Evolutionary conservation across 352 stramenopile genomes (phyloP).

Genomic region (Aphanomyces cochlioides): DNA sequence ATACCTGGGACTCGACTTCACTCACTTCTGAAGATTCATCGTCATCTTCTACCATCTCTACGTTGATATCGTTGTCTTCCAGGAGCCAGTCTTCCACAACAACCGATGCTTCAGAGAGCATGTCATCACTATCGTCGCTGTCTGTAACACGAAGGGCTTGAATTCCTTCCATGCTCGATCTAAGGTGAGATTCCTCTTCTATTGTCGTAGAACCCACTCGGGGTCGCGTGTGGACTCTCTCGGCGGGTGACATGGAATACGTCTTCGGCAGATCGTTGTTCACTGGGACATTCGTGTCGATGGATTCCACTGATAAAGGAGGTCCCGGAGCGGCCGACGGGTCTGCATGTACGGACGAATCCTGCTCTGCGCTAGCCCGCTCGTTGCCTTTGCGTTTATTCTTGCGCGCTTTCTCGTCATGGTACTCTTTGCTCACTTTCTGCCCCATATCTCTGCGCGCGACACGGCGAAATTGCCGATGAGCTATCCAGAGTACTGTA

Average conservation of each 20-base stretch:
- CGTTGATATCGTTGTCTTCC: conserved; percentile 20
- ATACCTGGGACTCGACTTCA: conserved; percentile 11
- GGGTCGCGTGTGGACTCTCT: conserved; percentile 1
- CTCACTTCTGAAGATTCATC: conserved; percentile 5
- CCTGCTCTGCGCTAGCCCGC: too few relatives aligned
- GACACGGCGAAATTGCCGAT: too few relatives aligned
- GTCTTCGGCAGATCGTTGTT: neutral
- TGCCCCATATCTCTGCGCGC: conserved; percentile 7
- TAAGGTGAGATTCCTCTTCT: too few relatives aligned
- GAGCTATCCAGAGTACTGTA: too few relatives aligned
- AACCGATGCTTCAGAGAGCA: conserved; percentile 4
- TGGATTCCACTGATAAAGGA: neutral
- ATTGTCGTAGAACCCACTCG: neutral
- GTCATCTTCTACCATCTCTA: conserved; percentile 27
- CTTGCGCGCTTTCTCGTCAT: conserved; percentile 4
- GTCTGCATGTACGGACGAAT: too few relatives aligned
- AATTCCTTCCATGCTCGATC: too few relatives aligned
- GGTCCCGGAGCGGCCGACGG: too few relatives aligned
- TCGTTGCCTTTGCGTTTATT: conserved; percentile 19
- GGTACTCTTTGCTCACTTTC: conserved; percentile 16
- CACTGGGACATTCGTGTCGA: neutral
- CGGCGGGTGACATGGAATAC: conserved; percentile 3
- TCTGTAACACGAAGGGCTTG: neutral
- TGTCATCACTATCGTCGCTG: conserved; percentile 18
- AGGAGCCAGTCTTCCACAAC: conserved; percentile 21